Percentiles rank a stretch among this genome's conserved stretches.
Evolutionary conservation across 2,329 filamentous ascomycete species (phyloP).

Genomic region (Trichoderma polysporum): DNA sequence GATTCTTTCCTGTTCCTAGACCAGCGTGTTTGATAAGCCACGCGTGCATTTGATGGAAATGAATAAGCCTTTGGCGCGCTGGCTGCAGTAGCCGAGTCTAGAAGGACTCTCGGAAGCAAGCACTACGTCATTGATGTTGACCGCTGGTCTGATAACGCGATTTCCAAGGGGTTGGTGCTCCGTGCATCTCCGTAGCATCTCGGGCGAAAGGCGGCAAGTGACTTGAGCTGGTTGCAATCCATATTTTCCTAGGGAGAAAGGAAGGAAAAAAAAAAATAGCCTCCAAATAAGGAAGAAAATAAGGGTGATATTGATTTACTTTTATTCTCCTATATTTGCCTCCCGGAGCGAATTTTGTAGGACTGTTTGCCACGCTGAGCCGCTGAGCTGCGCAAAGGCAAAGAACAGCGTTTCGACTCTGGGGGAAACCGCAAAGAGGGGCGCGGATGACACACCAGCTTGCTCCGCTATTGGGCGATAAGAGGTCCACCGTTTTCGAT

Average conservation of each 20-base stretch:
- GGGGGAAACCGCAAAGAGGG: not conserved
- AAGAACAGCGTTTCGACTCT: not conserved
- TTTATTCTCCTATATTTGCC: constrained; percentile 30
- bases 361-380: not conserved
- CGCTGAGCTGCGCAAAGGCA: not conserved
- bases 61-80: not conserved
- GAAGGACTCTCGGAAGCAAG: not conserved
- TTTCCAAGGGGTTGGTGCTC: not conserved
- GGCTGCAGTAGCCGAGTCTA: not conserved
- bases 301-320: not conserved
- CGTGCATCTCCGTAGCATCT: not conserved
- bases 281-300: not conserved
- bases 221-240: not conserved
- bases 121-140: constrained; percentile 16
- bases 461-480: not conserved
- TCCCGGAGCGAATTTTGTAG: not conserved
- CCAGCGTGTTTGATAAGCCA: not conserved
- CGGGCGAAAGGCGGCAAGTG: not conserved
- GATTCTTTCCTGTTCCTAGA: constrained; percentile 13
- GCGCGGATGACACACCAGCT: constrained; percentile 13
- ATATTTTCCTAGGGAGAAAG: not conserved
- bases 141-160: constrained; percentile 15
- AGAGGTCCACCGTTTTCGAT: constrained; percentile 24
- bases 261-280: not conserved
- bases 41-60: not conserved